phyloP scores from a whole-genome alignment of 306 rosid species.

The Cicer chorassanicum region DNA sequence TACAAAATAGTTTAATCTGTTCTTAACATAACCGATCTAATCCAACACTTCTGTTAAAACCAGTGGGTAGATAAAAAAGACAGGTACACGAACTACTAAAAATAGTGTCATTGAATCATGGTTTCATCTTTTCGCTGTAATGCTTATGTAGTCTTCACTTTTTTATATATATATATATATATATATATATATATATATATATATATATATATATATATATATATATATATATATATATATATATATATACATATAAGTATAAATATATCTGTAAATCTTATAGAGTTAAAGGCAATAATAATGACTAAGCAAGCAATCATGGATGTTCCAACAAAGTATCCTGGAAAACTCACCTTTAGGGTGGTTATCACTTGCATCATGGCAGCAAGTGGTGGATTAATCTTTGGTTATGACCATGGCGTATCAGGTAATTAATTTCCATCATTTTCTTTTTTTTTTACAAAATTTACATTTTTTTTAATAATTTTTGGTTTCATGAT shows the following conservation, averaged over 20 bases:
- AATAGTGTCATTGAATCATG: not conserved
- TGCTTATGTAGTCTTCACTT: not conserved
- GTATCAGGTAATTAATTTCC: slow-evolving; percentile 65
- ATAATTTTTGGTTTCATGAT: not conserved
- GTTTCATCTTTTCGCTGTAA: not conserved
- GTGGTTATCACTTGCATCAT: slow-evolving; percentile 60
- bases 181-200: not conserved
- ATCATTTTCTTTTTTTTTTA: too few species aligned
- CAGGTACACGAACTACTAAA: not conserved
- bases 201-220: not conserved
- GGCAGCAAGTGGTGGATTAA: slow-evolving; percentile 77
- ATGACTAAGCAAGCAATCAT: not conserved
- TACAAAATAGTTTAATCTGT: too few species aligned
- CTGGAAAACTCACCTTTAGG: slow-evolving; percentile 59
- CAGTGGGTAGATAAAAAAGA: slow-evolving; percentile 33
- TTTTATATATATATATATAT: not conserved
- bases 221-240: not conserved
- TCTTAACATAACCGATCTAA: too few species aligned
- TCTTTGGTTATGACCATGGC: slow-evolving; percentile 87
- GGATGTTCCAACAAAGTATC: slow-evolving; percentile 48
- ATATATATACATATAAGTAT: not conserved
- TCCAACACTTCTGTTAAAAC: not conserved
- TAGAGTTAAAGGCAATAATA: not conserved
- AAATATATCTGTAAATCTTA: not conserved
- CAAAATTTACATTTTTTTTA: too few species aligned